Base-by-base conservation (phyloP, 345 rosid genomes). In the Alliaria petiolata region DNA sequence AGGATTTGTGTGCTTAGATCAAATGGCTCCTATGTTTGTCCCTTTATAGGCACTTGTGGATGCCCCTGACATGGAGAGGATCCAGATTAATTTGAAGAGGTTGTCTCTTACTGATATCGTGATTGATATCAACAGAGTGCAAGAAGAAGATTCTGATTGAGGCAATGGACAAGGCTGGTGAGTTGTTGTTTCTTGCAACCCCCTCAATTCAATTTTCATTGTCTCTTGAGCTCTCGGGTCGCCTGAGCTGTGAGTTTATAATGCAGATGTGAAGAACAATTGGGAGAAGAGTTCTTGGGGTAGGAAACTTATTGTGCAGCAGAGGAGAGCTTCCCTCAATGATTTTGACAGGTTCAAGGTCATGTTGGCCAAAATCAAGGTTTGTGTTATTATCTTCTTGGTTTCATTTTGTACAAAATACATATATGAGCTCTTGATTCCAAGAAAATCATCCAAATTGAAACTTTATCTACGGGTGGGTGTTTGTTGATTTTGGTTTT, bases 201-300 rank as follows among this genome's bases (percentile, higher is more conserved):
- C n/a, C n/a, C n/a, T n/a, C n/a, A n/a, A n/a, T 28, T 17, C 14
- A 8, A 5, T 3, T 30, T 26, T 4, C 2, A n/a, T 30, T 26
- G 5, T 55, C 5, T 25, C 20, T 8, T 6, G 13, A 5, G 31
- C 35, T n/a, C n/a, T n/a, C n/a, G n/a, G 30, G 22, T 52, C 13
- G 52, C 38, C 38, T 55, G 17, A 57, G 49, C 35, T 11, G 14
- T 50, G 36, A 14, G 19, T 11, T n/a, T n/a, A 12, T 28, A 28
- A 46, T 65, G 70, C 77, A 91, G 96, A 89, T 81, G 96, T 92
- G 36, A 85, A 87, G 67, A 82, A 79, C 79, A 92, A 84, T 77
- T 92, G 98, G 98, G 95, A 92, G 66, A 89, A 78, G 13, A 89
- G 96, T 72, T 87, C 95, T 0, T 87, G 96, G 98, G 98, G 93